Conservation (phyloP, 2,329 filamentous ascomycete species). For the Xylariales sp. region DNA sequence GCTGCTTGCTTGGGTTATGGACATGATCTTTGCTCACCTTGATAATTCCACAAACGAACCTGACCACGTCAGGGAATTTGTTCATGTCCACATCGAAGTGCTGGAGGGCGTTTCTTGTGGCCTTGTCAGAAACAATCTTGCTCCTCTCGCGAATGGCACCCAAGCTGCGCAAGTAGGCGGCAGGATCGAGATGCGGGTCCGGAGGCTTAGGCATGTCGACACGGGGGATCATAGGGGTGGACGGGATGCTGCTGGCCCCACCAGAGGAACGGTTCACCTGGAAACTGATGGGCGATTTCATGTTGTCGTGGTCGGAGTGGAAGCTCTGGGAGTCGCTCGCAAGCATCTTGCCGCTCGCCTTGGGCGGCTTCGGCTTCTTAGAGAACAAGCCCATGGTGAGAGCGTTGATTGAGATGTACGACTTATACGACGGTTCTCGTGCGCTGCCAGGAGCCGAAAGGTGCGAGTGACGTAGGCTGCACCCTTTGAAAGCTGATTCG, state of each 20-base stretch:
- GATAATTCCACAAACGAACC: constrained; percentile 88
- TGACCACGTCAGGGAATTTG: constrained; percentile 79
- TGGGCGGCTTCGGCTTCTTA: constrained; percentile 9
- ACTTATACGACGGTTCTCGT: neutral
- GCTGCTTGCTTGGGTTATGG: too few species aligned
- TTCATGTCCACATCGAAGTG: constrained; percentile 87
- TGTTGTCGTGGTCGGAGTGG: constrained; percentile 6
- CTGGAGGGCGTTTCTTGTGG: constrained; percentile 68
- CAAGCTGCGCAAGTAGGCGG: constrained; percentile 82
- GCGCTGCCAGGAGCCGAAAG: too few species aligned
- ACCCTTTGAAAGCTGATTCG: too few species aligned
- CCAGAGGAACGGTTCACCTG: constrained; percentile 7
- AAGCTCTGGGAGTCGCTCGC: constrained; percentile 9
- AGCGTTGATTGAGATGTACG: neutral
- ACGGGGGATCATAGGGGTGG: constrained; percentile 6
- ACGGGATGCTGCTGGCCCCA: constrained; percentile 4
- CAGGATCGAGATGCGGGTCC: constrained; percentile 11
- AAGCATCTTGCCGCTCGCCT: constrained; percentile 6
- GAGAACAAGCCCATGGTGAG: constrained; percentile 11
- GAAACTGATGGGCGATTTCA: constrained; percentile 9
- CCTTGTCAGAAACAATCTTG: constrained; percentile 70
- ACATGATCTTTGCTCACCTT: too few species aligned
- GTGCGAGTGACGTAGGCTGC: too few species aligned
- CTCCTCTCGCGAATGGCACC: constrained; percentile 80
- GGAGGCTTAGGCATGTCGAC: constrained; percentile 11